Base-by-base conservation (phyloP, 2,329 filamentous ascomycete species). In the Talaromyces amestolkiae region DNA sequence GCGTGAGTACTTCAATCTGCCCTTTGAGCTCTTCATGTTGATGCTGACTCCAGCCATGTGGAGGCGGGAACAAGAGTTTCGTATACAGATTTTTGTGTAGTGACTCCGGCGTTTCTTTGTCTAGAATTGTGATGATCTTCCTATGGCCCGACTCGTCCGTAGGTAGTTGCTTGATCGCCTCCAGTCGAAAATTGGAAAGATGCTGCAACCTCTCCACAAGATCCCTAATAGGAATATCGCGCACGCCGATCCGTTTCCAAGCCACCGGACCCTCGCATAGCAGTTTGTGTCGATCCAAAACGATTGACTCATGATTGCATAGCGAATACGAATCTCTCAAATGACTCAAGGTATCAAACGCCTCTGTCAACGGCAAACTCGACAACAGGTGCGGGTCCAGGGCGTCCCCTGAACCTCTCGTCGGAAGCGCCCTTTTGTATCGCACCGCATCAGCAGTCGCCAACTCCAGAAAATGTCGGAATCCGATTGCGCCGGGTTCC, bases 381-480 rank as follows among this genome's bases (percentile, higher is more conserved):
- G 4, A 71, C 69, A 33, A 76, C 8, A 60, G 71, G 69, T 64
- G 70, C 59, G 39, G 15, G 45, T 63, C 33, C 13, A 41, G n/a
- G 3, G 72, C 39, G 37, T 70, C 70, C 7, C 70, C 61, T 10
- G n/a, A 15, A 15, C 69, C 63, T 24, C 68, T 41, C 22, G 63
- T 69, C n/a, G 71, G 68, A 39, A 68, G 58, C 8, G 68, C 68
- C 0, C 71, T 72, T 2, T 65, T 67, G 58, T 74, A 75, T 51
- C 69, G 66, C 45, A 71, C 58, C 0, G 67, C 66, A 67, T 82
- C 80, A 0, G 80, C 75, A 3, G 82, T 73, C 1, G 81, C 76
- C 5, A 82, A 70, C 66, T 84, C 81, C 3, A 84, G 73, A 63
- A 80, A 84, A 70, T 82, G 74, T 37, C 80, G 78, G 61, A 81